Evolutionary conservation across 768 basidiomycete genomes (phyloP).

Genomic region (Rhodotorula graminis): DNA sequence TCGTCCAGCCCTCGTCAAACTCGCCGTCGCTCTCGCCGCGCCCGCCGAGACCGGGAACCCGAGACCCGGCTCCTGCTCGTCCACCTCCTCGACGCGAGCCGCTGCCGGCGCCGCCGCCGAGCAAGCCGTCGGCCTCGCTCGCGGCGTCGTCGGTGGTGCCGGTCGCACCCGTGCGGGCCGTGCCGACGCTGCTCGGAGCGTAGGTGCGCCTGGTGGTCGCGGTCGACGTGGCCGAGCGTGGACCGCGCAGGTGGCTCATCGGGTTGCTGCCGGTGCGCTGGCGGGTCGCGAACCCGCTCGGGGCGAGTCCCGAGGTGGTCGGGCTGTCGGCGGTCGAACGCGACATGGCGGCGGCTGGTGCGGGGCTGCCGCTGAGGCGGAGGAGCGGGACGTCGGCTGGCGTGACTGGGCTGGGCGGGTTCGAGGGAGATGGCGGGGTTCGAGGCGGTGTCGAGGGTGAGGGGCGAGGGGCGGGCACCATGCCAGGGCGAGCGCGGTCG

Average conservation of each 20-base stretch:
- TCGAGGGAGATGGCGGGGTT: constrained; percentile 23
- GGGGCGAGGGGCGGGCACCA: neutral
- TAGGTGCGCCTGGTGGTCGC: neutral
- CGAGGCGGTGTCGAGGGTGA: too few species aligned
- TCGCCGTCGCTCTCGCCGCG: constrained; percentile 40
- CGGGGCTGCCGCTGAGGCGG: neutral
- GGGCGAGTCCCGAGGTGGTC: neutral
- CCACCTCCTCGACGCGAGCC: neutral
- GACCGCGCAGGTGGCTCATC: constrained; percentile 21
- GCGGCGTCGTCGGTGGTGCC: neutral
- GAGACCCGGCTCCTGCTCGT: neutral
- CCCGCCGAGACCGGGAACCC: constrained; percentile 5
- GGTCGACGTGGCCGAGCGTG: neutral
- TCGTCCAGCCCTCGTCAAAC: constrained; percentile 41
- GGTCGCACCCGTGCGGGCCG: neutral
- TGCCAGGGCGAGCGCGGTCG: neutral
- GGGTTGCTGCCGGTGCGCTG: constrained; percentile 33
- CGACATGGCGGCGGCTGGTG: too few species aligned
- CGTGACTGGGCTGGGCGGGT: constrained; percentile 26
- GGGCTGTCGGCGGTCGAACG: neutral
- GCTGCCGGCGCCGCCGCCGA: neutral
- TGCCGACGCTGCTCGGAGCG: neutral
- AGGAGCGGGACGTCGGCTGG: constrained; percentile 33
- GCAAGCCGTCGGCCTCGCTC: neutral
- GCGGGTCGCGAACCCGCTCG: constrained; percentile 6